Percentiles rank a stretch among this genome's conserved stretches.
phyloP scores from a whole-genome alignment of 768 basidiomycete species.

The Tylopilus subfusipes region DNA sequence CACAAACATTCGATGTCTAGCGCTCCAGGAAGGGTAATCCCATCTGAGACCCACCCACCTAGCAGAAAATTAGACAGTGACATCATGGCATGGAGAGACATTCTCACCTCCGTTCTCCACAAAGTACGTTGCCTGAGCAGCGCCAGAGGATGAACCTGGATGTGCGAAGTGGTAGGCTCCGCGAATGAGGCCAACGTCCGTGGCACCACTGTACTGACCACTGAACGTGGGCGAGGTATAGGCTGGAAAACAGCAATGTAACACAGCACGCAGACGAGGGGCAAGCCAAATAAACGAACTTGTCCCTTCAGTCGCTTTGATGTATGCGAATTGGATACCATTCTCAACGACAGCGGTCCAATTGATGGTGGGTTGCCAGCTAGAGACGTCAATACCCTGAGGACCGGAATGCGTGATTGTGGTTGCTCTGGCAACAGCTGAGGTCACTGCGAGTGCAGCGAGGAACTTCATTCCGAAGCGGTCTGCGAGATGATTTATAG shows the following conservation, averaged over 20 bases:
- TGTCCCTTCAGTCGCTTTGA: slow-evolving; percentile 68
- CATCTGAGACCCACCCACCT: not conserved
- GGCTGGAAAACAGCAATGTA: slow-evolving; percentile 14
- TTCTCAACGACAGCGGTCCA: slow-evolving; percentile 51
- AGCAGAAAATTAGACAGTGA: not conserved
- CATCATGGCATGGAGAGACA: too few relatives aligned
- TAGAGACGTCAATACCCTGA: slow-evolving; percentile 55
- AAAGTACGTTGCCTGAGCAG: not conserved
- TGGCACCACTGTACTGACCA: slow-evolving; percentile 52
- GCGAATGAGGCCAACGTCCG: slow-evolving; percentile 52
- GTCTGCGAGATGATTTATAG: not conserved
- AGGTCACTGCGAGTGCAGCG: slow-evolving; percentile 12
- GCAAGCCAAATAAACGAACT: slow-evolving; percentile 29
- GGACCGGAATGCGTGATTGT: slow-evolving; percentile 34
- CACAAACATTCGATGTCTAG: slow-evolving; percentile 59
- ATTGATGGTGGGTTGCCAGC: slow-evolving; percentile 45
- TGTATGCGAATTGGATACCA: slow-evolving; percentile 54
- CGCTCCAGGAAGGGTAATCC: not conserved
- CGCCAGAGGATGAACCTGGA: slow-evolving; percentile 42
- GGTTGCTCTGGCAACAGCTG: slow-evolving; percentile 10
- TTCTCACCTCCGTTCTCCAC: not conserved
- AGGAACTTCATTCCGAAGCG: slow-evolving; percentile 20
- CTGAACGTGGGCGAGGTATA: slow-evolving; percentile 31
- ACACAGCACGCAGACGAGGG: slow-evolving; percentile 33
- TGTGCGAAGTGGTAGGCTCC: slow-evolving; percentile 63